phyloP scores from a whole-genome alignment of 352 stramenopile species.

The Phytophthora palmivora region DNA sequence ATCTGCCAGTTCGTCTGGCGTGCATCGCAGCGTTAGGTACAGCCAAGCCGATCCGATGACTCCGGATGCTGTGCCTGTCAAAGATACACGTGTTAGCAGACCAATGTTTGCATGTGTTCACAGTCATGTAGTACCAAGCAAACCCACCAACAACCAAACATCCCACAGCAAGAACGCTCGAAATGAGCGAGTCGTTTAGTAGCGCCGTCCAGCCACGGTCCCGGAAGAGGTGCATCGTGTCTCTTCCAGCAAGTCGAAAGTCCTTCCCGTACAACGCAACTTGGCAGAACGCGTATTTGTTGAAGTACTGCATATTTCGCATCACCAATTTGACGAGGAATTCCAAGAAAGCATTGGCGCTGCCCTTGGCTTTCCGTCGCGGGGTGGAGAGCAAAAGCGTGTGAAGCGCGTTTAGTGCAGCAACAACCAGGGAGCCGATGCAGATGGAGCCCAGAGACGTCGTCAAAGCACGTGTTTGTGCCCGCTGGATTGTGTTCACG shows the following conservation, averaged over 20 bases:
- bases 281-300: slow-evolving; percentile 90
- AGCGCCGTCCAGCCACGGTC: slow-evolving; percentile 82
- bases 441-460: slow-evolving; percentile 88
- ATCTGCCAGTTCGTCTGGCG: slow-evolving; percentile 42
- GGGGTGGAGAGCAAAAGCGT: slow-evolving; percentile 71
- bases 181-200: slow-evolving; percentile 84
- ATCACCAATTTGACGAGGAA: slow-evolving; percentile 77
- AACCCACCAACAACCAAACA: slow-evolving; percentile 79
- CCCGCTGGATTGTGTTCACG: slow-evolving; percentile 71
- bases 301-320: slow-evolving; percentile 84
- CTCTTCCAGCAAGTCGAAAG: slow-evolving; percentile 71
- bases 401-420: slow-evolving; percentile 69
- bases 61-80: slow-evolving; percentile 70
- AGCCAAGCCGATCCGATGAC: slow-evolving; percentile 78
- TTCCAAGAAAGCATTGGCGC: slow-evolving; percentile 83
- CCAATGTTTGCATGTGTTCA: slow-evolving; percentile 3
- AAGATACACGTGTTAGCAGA: slow-evolving; percentile 10
- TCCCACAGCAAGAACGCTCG: slow-evolving; percentile 75
- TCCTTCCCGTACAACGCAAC: slow-evolving; percentile 88
- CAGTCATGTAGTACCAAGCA: background rate
- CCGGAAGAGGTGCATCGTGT: slow-evolving; percentile 86
- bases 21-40: slow-evolving; percentile 78
- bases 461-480: slow-evolving; percentile 68
- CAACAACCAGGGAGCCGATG: slow-evolving; percentile 82
- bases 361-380: slow-evolving; percentile 66